Percentiles rank a stretch among this genome's conserved stretches.
Evolutionary conservation across 495 filamentous ascomycete genomes (phyloP).

Genomic region (Physcia stellaris): DNA sequence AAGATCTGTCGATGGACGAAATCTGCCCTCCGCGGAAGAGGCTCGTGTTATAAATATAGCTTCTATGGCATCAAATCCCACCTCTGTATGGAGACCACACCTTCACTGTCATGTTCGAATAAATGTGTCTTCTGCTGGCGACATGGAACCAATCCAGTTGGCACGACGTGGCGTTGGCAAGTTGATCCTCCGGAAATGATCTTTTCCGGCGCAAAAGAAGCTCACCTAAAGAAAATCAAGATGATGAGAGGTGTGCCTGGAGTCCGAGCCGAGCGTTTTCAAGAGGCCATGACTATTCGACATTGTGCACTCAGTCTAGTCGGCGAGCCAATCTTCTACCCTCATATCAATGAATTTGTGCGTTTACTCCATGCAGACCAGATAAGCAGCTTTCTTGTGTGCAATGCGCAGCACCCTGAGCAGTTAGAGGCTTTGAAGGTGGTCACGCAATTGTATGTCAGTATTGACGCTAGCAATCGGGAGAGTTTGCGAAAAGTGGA

Average conservation of each 20-base stretch:
- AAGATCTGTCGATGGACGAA: conserved; percentile 99
- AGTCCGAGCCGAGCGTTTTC: conserved; percentile 79
- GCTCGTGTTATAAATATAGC: conserved; percentile 91
- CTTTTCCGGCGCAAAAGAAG: conserved; percentile 76
- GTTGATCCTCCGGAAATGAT: conserved; percentile 82
- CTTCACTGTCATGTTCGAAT: conserved; percentile 88
- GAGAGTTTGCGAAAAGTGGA: conserved; percentile 80
- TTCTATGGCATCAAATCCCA: conserved; percentile 96
- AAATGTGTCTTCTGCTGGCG: conserved; percentile 99
- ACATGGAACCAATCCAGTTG: conserved; percentile 92
- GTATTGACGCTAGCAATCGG: conserved; percentile 85
- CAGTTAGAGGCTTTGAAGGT: conserved; percentile 67
- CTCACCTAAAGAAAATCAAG: conserved; percentile 94
- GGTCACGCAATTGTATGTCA: conserved; percentile 91
- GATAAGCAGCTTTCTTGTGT: conserved; percentile 90
- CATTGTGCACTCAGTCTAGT: conserved; percentile 87
- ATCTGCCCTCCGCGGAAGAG: conserved; percentile 86
- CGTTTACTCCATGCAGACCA: conserved; percentile 67
- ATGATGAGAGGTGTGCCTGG: conserved; percentile 90
- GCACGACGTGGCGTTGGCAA: conserved; percentile 91
- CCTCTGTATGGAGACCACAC: conserved; percentile 95
- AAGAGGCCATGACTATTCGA: conserved; percentile 80
- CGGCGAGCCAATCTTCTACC: conserved; percentile 95
- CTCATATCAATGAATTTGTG: conserved; percentile 85
- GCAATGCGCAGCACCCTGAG: conserved; percentile 95